Percentiles rank a stretch among this genome's conserved stretches.
phyloP scores from a whole-genome alignment of 2,329 filamentous ascomycete species.

The Scytalidium sp. region DNA sequence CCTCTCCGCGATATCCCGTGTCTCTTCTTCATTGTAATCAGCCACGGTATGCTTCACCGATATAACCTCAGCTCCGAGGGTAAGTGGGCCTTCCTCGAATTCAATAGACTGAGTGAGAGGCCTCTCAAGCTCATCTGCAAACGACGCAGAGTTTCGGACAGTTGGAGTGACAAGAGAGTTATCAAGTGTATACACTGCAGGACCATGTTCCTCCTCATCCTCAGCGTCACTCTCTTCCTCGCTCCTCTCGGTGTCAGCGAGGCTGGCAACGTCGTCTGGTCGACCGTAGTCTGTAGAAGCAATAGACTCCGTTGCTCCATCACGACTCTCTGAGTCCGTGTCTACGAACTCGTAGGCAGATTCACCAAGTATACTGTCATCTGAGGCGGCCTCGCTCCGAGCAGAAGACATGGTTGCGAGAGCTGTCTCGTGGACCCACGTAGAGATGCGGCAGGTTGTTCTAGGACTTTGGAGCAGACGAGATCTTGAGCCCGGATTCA shows the following conservation, averaged over 20 bases:
- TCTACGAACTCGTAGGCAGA: slow-evolving; percentile 32
- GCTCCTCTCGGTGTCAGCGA: slow-evolving; percentile 30
- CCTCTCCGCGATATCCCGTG: slow-evolving; percentile 29
- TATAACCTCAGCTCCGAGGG: slow-evolving; percentile 34
- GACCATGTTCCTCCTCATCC: slow-evolving; percentile 11
- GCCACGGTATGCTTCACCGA: slow-evolving; percentile 45
- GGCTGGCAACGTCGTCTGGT: slow-evolving; percentile 30
- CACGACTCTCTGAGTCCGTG: slow-evolving; percentile 29
- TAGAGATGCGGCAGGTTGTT: slow-evolving; percentile 22
- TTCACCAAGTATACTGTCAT: slow-evolving; percentile 26
- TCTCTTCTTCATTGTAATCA: slow-evolving; percentile 39
- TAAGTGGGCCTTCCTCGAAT: slow-evolving; percentile 41
- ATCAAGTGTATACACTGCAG: slow-evolving; percentile 19
- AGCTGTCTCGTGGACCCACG: slow-evolving; percentile 23
- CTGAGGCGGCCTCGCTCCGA: slow-evolving; percentile 21
- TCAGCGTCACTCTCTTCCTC: slow-evolving; percentile 29
- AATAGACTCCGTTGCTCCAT: slow-evolving; percentile 29
- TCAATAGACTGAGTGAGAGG: slow-evolving; percentile 36
- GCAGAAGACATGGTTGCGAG: slow-evolving; percentile 22
- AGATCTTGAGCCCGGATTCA: slow-evolving; percentile 14
- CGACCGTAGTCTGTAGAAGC: slow-evolving; percentile 30
- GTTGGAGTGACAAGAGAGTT: slow-evolving; percentile 26
- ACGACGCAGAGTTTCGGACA: slow-evolving; percentile 23
- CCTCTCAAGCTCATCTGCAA: slow-evolving; percentile 24
- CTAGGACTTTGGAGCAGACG: slow-evolving; percentile 21